Conservation (phyloP, 345 rosid genomes). For the Eucalyptus tenuipes region DNA sequence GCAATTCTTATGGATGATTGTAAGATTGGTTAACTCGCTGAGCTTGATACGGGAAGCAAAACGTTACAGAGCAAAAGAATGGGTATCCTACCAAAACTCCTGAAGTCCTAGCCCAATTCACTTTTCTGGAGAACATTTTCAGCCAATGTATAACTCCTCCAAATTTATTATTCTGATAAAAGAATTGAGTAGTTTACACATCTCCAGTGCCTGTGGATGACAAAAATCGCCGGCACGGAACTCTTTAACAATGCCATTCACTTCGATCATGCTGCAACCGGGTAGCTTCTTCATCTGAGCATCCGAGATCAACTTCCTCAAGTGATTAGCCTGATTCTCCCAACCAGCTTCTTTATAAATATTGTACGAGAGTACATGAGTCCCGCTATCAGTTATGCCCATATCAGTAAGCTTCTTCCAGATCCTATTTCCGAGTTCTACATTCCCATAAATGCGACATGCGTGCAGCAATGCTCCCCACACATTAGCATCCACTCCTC, state of each 20-base stretch:
- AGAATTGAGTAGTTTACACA: conserved; percentile 4
- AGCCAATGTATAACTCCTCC: neutral
- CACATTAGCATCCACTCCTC: conserved; percentile 11
- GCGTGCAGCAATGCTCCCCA: conserved; percentile 24
- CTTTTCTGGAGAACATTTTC: neutral
- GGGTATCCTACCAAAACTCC: neutral
- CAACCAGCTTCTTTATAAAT: conserved; percentile 23
- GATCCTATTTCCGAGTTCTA: conserved; percentile 20
- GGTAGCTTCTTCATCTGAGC: conserved; percentile 16
- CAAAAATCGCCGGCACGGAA: conserved; percentile 12
- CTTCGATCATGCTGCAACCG: conserved; percentile 20
- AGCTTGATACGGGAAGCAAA: neutral
- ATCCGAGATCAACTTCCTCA: conserved; percentile 7
- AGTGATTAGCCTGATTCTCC: conserved; percentile 9
- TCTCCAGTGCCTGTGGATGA: conserved; percentile 3
- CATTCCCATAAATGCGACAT: conserved; percentile 16
- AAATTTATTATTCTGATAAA: neutral
- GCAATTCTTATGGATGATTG: neutral
- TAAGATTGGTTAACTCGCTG: neutral
- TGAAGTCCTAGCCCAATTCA: neutral
- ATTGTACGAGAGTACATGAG: conserved; percentile 12
- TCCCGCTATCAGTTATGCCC: conserved; percentile 3
- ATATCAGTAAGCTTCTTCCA: conserved; percentile 14
- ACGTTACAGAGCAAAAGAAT: neutral
- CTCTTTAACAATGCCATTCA: conserved; percentile 10